Percentiles rank a stretch among this genome's conserved stretches.
Conservation (phyloP, 2,329 filamentous ascomycete genomes). For the Saccharata proteae region DNA sequence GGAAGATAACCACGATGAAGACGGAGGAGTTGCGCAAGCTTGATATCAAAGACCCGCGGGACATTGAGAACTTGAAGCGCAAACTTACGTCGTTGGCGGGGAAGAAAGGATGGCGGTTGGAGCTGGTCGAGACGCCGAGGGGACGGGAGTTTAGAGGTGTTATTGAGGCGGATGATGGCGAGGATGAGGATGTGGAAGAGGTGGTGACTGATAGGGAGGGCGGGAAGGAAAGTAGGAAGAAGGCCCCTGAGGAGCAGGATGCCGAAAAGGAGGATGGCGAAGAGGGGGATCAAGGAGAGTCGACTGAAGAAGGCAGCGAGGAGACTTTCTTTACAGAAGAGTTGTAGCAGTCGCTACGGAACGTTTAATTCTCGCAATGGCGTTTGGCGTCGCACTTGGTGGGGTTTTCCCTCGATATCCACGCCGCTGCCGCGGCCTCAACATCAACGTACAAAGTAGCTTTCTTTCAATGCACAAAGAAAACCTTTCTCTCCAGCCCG, state of each 20-base stretch:
- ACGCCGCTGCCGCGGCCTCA: too few species aligned
- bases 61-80: slow-evolving; percentile 57
- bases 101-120: slow-evolving; percentile 66
- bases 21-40: slow-evolving; percentile 57
- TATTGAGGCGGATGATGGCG: slow-evolving; percentile 47
- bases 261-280: slow-evolving; percentile 10
- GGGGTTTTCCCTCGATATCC: too few species aligned
- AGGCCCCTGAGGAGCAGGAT: slow-evolving; percentile 12
- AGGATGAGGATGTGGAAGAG: slow-evolving; percentile 25
- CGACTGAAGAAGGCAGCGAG: slow-evolving; percentile 24
- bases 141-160: slow-evolving; percentile 58
- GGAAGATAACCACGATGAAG: slow-evolving; percentile 42
- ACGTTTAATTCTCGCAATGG: too few species aligned
- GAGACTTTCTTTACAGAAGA: slow-evolving; percentile 29
- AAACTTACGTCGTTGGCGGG: slow-evolving; percentile 58
- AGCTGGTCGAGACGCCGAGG: slow-evolving; percentile 59
- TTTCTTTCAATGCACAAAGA: too few species aligned
- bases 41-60: slow-evolving; percentile 48
- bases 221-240: slow-evolving; percentile 13
- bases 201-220: slow-evolving; percentile 10
- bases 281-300: slow-evolving; percentile 9
- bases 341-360: too few species aligned
- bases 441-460: too few species aligned
- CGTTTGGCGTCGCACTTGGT: too few species aligned
- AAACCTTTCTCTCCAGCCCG: too few species aligned